A percentile compares a stretch with the other conserved stretches of the same genome.
Conservation (phyloP, 352 stramenopile species). For the Ochromonadaceae sp. region DNA sequence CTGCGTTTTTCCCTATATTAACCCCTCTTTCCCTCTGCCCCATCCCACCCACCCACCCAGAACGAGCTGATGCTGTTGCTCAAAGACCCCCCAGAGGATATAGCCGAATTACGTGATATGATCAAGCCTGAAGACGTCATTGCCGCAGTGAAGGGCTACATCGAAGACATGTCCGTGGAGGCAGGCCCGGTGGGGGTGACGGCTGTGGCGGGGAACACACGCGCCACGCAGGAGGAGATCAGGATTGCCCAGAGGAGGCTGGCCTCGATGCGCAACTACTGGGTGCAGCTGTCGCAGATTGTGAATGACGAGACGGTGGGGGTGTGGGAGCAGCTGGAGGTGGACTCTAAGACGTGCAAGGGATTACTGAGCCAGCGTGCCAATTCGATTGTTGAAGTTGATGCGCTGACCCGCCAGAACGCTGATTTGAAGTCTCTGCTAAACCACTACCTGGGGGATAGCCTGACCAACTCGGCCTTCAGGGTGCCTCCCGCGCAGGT, state of each 20-base stretch:
- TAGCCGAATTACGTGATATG: not conserved
- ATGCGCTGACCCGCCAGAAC: slow-evolving; percentile 57
- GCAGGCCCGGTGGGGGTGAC: slow-evolving; percentile 31
- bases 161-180: slow-evolving; percentile 28
- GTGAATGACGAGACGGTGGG: slow-evolving; percentile 46
- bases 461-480: slow-evolving; percentile 42
- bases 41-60: too few species aligned
- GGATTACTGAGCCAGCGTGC: slow-evolving; percentile 54
- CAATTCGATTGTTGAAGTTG: slow-evolving; percentile 55
- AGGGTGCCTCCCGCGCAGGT: slow-evolving; percentile 61
- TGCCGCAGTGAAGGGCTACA: slow-evolving; percentile 58
- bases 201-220: not conserved
- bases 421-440: slow-evolving; percentile 64
- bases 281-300: slow-evolving; percentile 49
- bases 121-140: slow-evolving; percentile 64
- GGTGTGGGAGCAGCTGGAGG: slow-evolving; percentile 61
- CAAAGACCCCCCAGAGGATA: slow-evolving; percentile 26
- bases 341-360: slow-evolving; percentile 56
- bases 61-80: slow-evolving; percentile 40
- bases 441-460: slow-evolving; percentile 63
- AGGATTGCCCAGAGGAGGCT: slow-evolving; percentile 1
- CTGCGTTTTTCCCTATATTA: too few species aligned
- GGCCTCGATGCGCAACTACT: slow-evolving; percentile 51
- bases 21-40: too few species aligned
- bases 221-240: not conserved